Evolutionary conservation across 805 yeast species (phyloP).

Genomic region (Kodamaea kaohsiungensis): DNA sequence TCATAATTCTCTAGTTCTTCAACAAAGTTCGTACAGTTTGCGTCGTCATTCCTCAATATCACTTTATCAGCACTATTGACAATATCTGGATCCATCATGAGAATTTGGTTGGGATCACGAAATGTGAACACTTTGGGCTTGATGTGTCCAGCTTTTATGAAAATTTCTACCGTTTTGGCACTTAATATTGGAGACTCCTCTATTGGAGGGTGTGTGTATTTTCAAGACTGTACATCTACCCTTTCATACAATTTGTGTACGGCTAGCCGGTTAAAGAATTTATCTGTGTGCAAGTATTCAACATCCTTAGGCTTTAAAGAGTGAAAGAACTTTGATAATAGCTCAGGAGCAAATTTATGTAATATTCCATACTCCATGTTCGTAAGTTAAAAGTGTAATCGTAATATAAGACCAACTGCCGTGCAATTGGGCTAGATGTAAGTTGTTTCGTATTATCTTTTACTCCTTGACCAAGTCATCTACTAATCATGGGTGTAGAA

Average conservation of each 20-base stretch:
- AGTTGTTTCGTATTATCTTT: no score
- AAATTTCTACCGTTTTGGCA: neutral
- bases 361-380: neutral
- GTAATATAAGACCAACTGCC: no score
- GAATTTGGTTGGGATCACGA: neutral
- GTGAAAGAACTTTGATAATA: neutral
- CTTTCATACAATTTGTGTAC: neutral
- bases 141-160: neutral
- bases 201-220: no score
- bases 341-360: neutral
- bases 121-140: neutral
- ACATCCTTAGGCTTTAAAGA: neutral
- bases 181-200: neutral
- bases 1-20: no score
- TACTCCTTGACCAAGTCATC: no score
- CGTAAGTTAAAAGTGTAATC: no score
- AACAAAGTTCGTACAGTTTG: no score
- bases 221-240: neutral
- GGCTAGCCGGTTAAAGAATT: neutral
- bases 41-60: no score
- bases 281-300: neutral
- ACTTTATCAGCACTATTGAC: no score
- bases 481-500: no score
- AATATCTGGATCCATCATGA: neutral
- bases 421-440: no score